phyloP scores from a whole-genome alignment of 2,329 filamentous ascomycete species.

The Pseudohalonectria lignicola region DNA sequence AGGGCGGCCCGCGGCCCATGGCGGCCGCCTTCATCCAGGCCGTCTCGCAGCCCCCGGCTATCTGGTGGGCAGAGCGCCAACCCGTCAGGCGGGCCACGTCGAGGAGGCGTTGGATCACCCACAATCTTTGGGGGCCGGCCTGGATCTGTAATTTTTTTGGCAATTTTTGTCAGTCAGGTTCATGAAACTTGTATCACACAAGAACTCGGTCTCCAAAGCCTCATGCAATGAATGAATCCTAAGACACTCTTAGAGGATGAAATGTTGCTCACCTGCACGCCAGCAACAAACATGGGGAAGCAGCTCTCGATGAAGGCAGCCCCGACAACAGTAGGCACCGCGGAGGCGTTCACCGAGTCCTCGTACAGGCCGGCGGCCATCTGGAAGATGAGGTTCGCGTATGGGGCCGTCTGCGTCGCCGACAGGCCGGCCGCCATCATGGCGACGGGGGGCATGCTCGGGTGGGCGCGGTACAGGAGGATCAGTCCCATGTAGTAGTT shows the following conservation, averaged over 20 bases:
- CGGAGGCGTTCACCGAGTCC: conserved; percentile 35
- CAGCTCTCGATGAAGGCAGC: conserved; percentile 74
- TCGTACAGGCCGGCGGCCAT: conserved; percentile 65
- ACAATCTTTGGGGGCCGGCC: conserved; percentile 60
- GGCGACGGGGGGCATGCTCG: conserved; percentile 81
- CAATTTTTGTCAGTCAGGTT: neutral
- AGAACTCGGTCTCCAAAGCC: too few species aligned
- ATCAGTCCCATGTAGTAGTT: conserved; percentile 81
- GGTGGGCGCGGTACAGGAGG: conserved; percentile 70
- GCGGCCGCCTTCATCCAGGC: conserved; percentile 69
- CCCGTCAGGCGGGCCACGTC: conserved; percentile 73
- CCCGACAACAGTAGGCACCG: conserved; percentile 67
- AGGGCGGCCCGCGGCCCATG: conserved; percentile 66
- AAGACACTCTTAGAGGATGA: neutral
- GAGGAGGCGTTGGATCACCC: conserved; percentile 63
- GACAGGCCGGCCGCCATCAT: conserved; percentile 78
- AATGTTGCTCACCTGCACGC: conserved; percentile 46
- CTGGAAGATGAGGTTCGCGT: conserved; percentile 65
- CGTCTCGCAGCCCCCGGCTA: conserved; percentile 75
- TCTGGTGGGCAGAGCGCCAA: conserved; percentile 74
- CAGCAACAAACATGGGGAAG: conserved; percentile 79
- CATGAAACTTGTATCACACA: too few species aligned
- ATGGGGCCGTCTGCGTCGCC: conserved; percentile 57
- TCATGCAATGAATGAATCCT: too few species aligned
- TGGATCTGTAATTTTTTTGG: conserved; percentile 43